Percentiles rank a stretch among this genome's conserved stretches.
Conservation (phyloP, 768 basidiomycete species). For the Pseudohyphozyma bogoriensis region DNA sequence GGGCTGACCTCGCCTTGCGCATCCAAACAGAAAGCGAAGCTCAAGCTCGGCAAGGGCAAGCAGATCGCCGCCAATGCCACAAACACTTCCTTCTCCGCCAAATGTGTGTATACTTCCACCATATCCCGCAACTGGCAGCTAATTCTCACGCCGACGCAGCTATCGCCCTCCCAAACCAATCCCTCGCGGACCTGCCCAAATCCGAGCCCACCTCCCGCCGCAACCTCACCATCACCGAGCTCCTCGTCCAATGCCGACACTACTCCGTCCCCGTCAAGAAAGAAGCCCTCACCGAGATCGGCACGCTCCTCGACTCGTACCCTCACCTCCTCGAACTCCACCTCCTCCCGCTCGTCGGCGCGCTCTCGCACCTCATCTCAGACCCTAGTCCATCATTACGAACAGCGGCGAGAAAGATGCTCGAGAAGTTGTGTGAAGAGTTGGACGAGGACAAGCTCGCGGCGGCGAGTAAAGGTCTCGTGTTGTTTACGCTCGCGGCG, state of each 20-base stretch:
- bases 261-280: constrained; percentile 66
- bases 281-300: constrained; percentile 43
- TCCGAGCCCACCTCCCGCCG: constrained; percentile 61
- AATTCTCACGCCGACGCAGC: constrained; percentile 44
- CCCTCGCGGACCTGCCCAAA: constrained; percentile 51
- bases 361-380: constrained; percentile 51
- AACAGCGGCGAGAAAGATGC: neutral
- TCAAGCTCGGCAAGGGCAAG: constrained; percentile 95
- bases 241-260: constrained; percentile 69
- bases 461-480: constrained; percentile 56
- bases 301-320: constrained; percentile 57
- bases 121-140: neutral
- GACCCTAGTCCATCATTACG: constrained; percentile 51
- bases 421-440: neutral
- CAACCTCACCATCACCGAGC: constrained; percentile 63
- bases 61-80: constrained; percentile 68
- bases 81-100: constrained; percentile 90
- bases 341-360: constrained; percentile 31
- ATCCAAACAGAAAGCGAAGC: constrained; percentile 68
- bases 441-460: constrained; percentile 1
- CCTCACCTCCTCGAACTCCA: constrained; percentile 44
- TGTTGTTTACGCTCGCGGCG: constrained; percentile 80
- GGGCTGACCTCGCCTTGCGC: too few species aligned
- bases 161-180: constrained; percentile 79
- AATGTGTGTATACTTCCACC: constrained; percentile 65